phyloP scores from a whole-genome alignment of 108 stramenopile genomes.

The Pseudonitzschia multiseries region DNA sequence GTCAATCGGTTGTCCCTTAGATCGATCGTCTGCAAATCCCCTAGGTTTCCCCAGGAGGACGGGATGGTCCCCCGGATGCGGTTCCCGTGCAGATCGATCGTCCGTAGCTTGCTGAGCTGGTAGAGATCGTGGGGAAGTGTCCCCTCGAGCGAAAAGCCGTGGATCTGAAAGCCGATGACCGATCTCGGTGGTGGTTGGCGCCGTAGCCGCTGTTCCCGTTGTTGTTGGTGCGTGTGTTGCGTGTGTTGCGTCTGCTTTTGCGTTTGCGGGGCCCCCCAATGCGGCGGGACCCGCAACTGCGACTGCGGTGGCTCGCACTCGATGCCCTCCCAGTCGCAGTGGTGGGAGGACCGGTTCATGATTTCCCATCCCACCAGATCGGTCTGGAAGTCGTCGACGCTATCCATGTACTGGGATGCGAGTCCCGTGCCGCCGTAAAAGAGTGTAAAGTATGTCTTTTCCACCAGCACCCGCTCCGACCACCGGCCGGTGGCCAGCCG shows the following conservation, averaged over 20 bases:
- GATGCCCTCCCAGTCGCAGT: constrained; percentile 43
- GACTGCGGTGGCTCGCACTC: too few species aligned
- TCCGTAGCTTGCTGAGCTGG: constrained; percentile 28
- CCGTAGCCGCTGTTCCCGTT: too few species aligned
- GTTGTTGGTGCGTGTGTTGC: background rate
- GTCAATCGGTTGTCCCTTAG: constrained; percentile 9
- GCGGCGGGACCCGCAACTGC: too few species aligned
- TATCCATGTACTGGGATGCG: constrained; percentile 14
- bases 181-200: too few species aligned
- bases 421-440: constrained; percentile 26
- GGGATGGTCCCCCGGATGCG: constrained; percentile 45
- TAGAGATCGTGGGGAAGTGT: constrained; percentile 39
- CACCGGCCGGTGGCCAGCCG: constrained; percentile 8
- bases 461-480: constrained; percentile 37
- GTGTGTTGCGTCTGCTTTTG: too few species aligned
- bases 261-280: too few species aligned
- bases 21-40: background rate
- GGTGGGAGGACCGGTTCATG: constrained; percentile 8
- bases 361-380: constrained; percentile 30
- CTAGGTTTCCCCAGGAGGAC: constrained; percentile 12
- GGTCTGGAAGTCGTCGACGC: constrained; percentile 14
- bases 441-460: constrained; percentile 26
- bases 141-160: constrained; percentile 26
- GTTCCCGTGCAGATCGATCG: constrained; percentile 41
- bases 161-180: constrained; percentile 11